Base-by-base conservation (phyloP, 2,329 filamentous ascomycete species). In the Magnaporthiopsis incrustans region DNA sequence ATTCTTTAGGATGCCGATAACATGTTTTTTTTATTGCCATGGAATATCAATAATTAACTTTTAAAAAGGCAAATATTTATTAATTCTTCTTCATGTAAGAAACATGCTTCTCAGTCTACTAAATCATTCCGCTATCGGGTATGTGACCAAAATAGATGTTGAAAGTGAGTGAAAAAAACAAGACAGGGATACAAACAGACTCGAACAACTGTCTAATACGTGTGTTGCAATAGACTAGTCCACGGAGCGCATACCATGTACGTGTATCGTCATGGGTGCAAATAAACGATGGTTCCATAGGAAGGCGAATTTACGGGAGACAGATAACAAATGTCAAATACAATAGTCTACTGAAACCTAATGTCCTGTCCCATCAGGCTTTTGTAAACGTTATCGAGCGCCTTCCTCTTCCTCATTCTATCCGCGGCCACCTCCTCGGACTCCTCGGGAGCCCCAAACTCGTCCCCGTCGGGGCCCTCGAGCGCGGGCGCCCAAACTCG, bases 371-470 rank as follows among this genome's bases (percentile, higher is more conserved):
- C 87, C 74, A 91, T 91, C 69, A 97, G 78, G 64, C 89, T 91
- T 67, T 83, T 84, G 69, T 92, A 96, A 6, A 95, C 88, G 71
- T 93, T 86, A 62, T 96, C 88, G 2, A 97, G 78, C 0, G 89
- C 88, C 72, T 91, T 88, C 58, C 91, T 82, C 77, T 96, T 97
- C 67, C 85, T 81, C 66, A 79, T 82, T 63, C 78, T 76, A 67
- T 81, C 84, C 0, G 73, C 74, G 27, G 77, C 77, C 1, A 79
- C 78, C 32, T 82, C 75, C 10, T 74, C 73, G 30, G 73, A 75
- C 5, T 73, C 71, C 22, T 77, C 74, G 4, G 79, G 78, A 15
- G 79, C 77, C 53, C 81, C 79, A 15, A 78, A 79, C 61, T 85
- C 69, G 57, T 81, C 78, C 18, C 78, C 79, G 58, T 85, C 69